These are phyloP conservation scores for Stephanodiscus minutulus DNA, from an alignment of 108 stramenopile species.

Conservation along the genomic window DNA sequence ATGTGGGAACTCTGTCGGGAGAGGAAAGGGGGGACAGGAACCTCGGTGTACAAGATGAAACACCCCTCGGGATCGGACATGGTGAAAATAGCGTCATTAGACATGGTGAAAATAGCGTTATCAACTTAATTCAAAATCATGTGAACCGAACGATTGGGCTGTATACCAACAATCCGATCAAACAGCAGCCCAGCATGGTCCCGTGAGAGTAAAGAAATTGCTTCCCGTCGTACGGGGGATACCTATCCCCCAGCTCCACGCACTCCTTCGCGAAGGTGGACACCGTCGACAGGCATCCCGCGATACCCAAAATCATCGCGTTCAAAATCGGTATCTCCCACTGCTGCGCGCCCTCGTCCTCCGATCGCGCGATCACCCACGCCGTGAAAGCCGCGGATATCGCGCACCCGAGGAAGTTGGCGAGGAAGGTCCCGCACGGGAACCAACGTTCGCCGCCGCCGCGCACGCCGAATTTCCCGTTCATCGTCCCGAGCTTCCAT, in stretches of 20 bases:
- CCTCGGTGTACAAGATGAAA: no score
- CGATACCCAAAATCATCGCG: conserved; percentile 53
- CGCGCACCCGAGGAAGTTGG: conserved; percentile 60
- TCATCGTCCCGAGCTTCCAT: conserved; percentile 62
- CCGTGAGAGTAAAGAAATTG: conserved; percentile 54
- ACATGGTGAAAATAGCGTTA: not conserved
- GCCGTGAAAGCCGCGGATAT: conserved; percentile 46
- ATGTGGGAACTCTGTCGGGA: no score
- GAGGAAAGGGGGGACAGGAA: no score
- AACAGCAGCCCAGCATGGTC: conserved; percentile 50
- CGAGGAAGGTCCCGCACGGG: conserved; percentile 71
- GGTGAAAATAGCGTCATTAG: not conserved
- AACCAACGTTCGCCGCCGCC: conserved; percentile 47
- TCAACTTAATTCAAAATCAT: not conserved
- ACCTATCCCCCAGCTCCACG: conserved; percentile 40
- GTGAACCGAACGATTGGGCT: conserved; percentile 49
- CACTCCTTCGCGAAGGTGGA: conserved; percentile 76
- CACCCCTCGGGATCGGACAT: no score
- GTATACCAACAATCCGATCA: conserved; percentile 58
- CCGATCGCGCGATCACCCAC: conserved; percentile 8
- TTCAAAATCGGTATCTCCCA: conserved; percentile 44
- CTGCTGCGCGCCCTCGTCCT: conserved; percentile 12
- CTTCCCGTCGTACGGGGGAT: conserved; percentile 44
- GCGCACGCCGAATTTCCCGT: conserved; percentile 30
- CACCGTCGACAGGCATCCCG: conserved; percentile 79